Conservation (phyloP, 192 early-diverging fungal species). For the Rhizoclosmatium globosum region DNA sequence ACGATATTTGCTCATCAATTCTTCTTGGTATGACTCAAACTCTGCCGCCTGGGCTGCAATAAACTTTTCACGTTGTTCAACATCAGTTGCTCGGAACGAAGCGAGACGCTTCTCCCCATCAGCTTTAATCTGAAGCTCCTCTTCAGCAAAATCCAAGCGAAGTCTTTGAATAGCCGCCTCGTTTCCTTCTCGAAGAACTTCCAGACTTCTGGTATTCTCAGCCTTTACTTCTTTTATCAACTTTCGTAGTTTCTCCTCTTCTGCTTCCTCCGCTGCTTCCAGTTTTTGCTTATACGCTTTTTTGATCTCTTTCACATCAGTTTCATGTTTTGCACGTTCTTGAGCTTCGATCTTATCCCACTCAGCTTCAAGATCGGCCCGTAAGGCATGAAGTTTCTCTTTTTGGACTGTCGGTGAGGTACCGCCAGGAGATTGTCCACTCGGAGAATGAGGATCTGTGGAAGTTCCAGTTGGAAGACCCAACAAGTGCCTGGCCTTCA, state of each 20-base stretch:
- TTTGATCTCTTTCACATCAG: not conserved
- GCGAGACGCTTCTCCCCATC: constrained; percentile 1
- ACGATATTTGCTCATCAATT: constrained; percentile 3
- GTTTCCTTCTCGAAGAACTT: not conserved
- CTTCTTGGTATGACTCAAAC: not conserved
- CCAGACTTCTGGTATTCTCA: not conserved
- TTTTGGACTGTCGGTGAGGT: too few relatives aligned
- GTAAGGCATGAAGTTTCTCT: not conserved
- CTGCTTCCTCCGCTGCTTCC: constrained; percentile 2
- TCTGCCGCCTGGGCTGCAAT: not conserved
- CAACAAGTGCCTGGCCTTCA: not conserved
- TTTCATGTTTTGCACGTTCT: constrained; percentile 11
- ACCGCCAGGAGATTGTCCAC: not conserved
- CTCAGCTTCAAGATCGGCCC: not conserved
- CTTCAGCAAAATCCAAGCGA: not conserved
- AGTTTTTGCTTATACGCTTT: not conserved
- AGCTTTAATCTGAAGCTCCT: not conserved
- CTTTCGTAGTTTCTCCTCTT: not conserved
- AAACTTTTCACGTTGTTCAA: not conserved
- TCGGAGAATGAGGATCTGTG: not conserved
- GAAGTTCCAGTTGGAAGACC: not conserved
- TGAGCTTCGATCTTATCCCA: not conserved
- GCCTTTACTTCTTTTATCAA: not conserved
- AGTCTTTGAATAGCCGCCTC: not conserved
- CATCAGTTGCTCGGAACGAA: not conserved